Evolutionary conservation across 805 yeast species (phyloP), one percentile per base, ranked within the genome.

Genomic region (Kuraishia molischiana): DNA sequence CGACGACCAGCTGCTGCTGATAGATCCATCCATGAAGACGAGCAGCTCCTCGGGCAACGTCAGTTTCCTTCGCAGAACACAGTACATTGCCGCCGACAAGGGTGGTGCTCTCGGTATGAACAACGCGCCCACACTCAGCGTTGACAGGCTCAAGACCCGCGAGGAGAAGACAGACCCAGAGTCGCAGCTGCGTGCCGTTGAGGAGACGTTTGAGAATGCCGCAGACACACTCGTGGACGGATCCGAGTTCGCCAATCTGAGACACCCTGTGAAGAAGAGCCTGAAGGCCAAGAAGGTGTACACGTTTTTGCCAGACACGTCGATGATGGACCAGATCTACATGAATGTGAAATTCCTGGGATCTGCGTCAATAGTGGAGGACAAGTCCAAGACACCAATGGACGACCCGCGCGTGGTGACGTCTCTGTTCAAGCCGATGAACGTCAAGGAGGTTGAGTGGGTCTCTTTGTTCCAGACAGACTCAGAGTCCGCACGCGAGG

Each of bases 41-140:
- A 51, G 61, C 41, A 63, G 66, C 41, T 56, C 53, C 54, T 47
- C 53, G 9, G 57, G 54, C 21, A 41, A 40, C 30, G 65, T 61
- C 19, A 51, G 61, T n/a, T 89, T 90, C 61, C 69, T 90, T 54
- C 79, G 97, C 64, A 78, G 97, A 63, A 90, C 98, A 0, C 97
- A 92, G 54, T 90, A 90, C 56, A 82, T 86, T 41, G 74, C 95
- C 9, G 76, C 83, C 28, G 79, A 75, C 37, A 69, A 69, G 52
- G 59, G 38, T 51, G 50, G 45, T 19, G 43, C 46, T 36, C 42
- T 41, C 19, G 46, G 51, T 14, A 24, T 9, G 15, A 37, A 24
- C 18, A 32, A 24, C 24, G 21, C 21, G 4, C 6, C 17, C 28
- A 19, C 6, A 6, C 5, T 20, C 28, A 32, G 19, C 14, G 19